Conservation (phyloP, 1,139 yeast genomes). For the Protomyces inouyei region DNA sequence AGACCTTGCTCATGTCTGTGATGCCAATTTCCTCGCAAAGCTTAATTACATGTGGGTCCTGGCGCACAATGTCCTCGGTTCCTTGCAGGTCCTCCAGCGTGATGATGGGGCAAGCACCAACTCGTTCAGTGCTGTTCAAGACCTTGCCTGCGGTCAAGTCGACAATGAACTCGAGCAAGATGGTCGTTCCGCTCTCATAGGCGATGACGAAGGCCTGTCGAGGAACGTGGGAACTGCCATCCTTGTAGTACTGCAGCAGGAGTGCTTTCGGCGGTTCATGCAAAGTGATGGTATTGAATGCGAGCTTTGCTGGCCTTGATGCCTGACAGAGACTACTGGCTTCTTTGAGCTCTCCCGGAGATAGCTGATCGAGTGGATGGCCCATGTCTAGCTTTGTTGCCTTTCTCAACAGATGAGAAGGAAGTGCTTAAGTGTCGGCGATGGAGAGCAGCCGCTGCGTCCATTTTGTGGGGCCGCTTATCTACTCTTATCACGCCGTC, state of each 20-base stretch:
- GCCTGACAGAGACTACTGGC: conserved; percentile 47
- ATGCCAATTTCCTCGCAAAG: conserved; percentile 69
- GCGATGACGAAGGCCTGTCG: conserved; percentile 64
- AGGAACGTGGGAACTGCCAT: conserved; percentile 56
- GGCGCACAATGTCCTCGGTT: conserved; percentile 62
- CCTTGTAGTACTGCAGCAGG: conserved; percentile 59
- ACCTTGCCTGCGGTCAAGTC: conserved; percentile 45
- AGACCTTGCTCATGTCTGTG: conserved; percentile 61
- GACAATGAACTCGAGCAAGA: conserved; percentile 65
- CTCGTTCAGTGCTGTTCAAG: conserved; percentile 47
- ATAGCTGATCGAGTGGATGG: conserved; percentile 71
- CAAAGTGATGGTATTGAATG: conserved; percentile 65
- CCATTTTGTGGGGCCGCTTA: too few species aligned
- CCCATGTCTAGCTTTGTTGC: neutral
- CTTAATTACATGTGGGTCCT: conserved; percentile 63
- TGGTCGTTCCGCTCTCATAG: conserved; percentile 55
- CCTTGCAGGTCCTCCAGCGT: conserved; percentile 61
- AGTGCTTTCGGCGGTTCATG: conserved; percentile 65
- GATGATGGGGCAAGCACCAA: conserved; percentile 58
- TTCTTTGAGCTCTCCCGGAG: conserved; percentile 52
- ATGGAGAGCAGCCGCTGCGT: too few species aligned
- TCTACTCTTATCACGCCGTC: too few species aligned
- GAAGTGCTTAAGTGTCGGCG: too few species aligned
- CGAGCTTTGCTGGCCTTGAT: conserved; percentile 47
- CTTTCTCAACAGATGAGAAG: too few species aligned